Conservation (phyloP, 1,139 yeast genomes). For the Pichia sp. region DNA sequence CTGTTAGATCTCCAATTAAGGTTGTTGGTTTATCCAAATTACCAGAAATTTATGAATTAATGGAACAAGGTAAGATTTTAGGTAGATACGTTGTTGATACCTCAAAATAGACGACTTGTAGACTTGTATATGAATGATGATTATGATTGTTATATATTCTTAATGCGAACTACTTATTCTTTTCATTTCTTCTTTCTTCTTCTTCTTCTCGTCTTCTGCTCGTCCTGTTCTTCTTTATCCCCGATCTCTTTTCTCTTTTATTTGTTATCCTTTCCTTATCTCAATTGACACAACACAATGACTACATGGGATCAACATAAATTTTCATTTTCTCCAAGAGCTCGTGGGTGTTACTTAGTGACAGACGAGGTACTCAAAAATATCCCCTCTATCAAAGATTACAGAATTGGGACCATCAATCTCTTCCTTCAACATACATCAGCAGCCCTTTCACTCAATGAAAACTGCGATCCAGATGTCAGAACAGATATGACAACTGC, state of each 20-base stretch:
- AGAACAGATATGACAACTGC: slow-evolving; percentile 60
- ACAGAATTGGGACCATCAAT: slow-evolving; percentile 58
- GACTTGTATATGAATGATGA: not conserved
- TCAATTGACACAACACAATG: not conserved
- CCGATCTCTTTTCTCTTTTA: not conserved
- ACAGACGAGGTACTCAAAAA: slow-evolving; percentile 55
- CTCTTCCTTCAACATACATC: slow-evolving; percentile 73
- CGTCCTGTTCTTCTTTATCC: not conserved
- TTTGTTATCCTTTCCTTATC: not conserved
- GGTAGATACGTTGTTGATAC: slow-evolving; percentile 70
- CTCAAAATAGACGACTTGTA: slow-evolving; percentile 28
- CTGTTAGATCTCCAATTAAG: slow-evolving; percentile 61
- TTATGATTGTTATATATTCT: not conserved
- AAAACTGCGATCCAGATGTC: slow-evolving; percentile 76
- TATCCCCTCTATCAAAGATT: slow-evolving; percentile 54
- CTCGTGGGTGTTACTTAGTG: slow-evolving; percentile 64
- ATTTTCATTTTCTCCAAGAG: slow-evolving; percentile 50
- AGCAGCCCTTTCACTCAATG: slow-evolving; percentile 70
- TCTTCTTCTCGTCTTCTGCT: no score
- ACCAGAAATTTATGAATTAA: slow-evolving; percentile 52
- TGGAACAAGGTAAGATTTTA: slow-evolving; percentile 66
- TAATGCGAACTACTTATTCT: not conserved
- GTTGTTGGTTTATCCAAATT: slow-evolving; percentile 59
- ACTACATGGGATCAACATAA: slow-evolving; percentile 47
- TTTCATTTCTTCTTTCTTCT: not conserved